Evolutionary conservation across 495 filamentous ascomycete genomes (phyloP), one percentile per base, ranked within the genome.

Genomic region (Jackrogersella multiformis): DNA sequence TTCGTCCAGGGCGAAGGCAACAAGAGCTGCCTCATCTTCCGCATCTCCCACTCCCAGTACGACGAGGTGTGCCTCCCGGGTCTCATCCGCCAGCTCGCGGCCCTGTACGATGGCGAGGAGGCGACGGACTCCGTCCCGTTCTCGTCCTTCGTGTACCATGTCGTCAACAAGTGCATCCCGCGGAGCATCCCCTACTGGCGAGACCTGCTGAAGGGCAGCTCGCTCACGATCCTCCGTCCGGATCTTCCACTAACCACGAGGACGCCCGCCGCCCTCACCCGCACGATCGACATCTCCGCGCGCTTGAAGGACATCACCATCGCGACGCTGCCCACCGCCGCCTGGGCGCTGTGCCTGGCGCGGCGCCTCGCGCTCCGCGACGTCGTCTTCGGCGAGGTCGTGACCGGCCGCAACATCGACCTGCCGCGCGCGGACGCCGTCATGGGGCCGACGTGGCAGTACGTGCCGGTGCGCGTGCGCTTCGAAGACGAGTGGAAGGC

Each of bases 31-130:
- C 87, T 93, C 41, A 74, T 85, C 56, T 79, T 93, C 49, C 82
- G 88, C 4, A 80, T 92, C 4, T 91, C 88, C 0, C 90, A 93
- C 72, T 88, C 90, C 0, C 90, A 92, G 56, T 93, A 89, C 68
- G 90, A 92, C 66, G 90, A 88, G 34, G 82, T 91, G 0, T 91
- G 85, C 68, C 80, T 93, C 4, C 84, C 89, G 0, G 80, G 80
- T 30, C 84, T 92, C 15, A 81, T 91, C 53, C 81, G 38, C 32
- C 76, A 82, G 59, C 74, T 82, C 5, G 72, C 75, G 1, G 61
- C 67, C 2, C 51, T 82, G 0, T 82, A 81, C 51, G 51, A 75
- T 8, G 76, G 68, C 34, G 39, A 16, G 7, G 51, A 66, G 0
- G 55, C 70, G 0, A 24, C 56, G 0, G 67, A 77, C 3, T 85